Base-by-base conservation (phyloP, 1,284 basidiomycete species). In the Apiotrichum laibachii region DNA sequence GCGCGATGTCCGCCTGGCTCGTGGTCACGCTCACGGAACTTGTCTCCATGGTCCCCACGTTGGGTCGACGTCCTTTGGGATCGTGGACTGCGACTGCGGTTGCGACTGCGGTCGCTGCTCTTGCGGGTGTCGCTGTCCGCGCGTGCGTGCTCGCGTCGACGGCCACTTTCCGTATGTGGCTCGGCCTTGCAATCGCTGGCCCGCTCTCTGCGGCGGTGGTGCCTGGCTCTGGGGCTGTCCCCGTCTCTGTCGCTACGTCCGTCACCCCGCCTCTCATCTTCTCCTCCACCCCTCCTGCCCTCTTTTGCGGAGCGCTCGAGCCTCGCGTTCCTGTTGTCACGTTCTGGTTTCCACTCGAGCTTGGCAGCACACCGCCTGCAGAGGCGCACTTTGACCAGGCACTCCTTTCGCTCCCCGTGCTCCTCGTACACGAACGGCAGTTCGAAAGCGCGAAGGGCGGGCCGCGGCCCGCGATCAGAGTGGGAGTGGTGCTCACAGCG, bases 371-470 rank as follows among this genome's bases (percentile, higher is more conserved):
- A 96, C 67, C 79, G 83, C 21, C 80, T 73, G 71, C 92, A 97
- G 22, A 96, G 76, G 1, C 90, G 89, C 1, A 93, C 85, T 72
- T 97, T 96, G 50, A 96, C 93, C 12, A 95, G 79, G 0, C 90
- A 89, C 51, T 85, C 85, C 75, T 90, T 93, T 55, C 71, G 77
- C 67, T 85, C 81, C 0, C 88, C 89, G 8, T 84, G 83, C 71
- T 97, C 93, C 31, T 83, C 79, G 73, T 97, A 96, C 2, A 85
- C 84, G 68, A 97, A 97, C 0, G 92, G 92, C 8, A 95, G 80
- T 73, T 95, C 92, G 46, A 92, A 84, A 5, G 87, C 88, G 21
- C 82, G 82, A 46, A 90, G 79, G 9, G 69, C 19, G 34, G 35
- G 5, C 82, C 80, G 51, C 62, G 63, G 19, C 44, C 50, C 51